Conservation (phyloP, 805 yeast genomes). For the Starmerella khaoyaiensis region DNA sequence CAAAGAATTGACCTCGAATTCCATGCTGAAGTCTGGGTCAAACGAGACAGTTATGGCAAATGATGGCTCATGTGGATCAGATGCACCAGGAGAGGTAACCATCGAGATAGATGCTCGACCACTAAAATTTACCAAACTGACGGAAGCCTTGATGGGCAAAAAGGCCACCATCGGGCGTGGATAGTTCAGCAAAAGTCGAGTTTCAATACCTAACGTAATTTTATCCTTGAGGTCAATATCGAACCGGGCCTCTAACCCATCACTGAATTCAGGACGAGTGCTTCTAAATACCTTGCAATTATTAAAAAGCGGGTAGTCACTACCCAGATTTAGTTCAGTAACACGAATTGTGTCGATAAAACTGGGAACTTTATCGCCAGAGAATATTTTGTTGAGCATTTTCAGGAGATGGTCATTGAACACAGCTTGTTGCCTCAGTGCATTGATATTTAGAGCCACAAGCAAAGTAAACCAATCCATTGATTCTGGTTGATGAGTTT, state of each 20-base stretch:
- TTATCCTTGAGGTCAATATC: constrained; percentile 81
- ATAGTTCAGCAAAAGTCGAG: constrained; percentile 57
- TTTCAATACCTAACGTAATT: constrained; percentile 66
- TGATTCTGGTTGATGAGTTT: constrained; percentile 76
- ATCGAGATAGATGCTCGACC: constrained; percentile 71
- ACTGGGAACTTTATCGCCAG: constrained; percentile 55
- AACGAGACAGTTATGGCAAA: constrained; percentile 81
- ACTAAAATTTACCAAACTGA: constrained; percentile 79
- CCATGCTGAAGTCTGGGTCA: constrained; percentile 80
- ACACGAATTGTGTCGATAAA: constrained; percentile 65
- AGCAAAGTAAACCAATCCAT: constrained; percentile 94
- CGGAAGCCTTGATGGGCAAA: constrained; percentile 71
- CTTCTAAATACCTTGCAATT: constrained; percentile 59
- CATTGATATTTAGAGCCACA: constrained; percentile 79
- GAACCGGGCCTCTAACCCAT: constrained; percentile 58
- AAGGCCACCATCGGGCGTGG: constrained; percentile 77
- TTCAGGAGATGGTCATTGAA: constrained; percentile 73
- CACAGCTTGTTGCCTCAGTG: constrained; percentile 79
- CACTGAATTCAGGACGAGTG: constrained; percentile 17
- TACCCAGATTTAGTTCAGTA: constrained; percentile 84
- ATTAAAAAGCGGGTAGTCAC: constrained; percentile 88
- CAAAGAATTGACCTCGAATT: constrained; percentile 73
- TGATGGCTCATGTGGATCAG: constrained; percentile 15
- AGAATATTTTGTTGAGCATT: constrained; percentile 55
- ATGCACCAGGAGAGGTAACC: constrained; percentile 21